Percentiles rank a stretch among this genome's conserved stretches.
Evolutionary conservation across 768 basidiomycete species (phyloP).

Genomic region (Amanita jacksonii): DNA sequence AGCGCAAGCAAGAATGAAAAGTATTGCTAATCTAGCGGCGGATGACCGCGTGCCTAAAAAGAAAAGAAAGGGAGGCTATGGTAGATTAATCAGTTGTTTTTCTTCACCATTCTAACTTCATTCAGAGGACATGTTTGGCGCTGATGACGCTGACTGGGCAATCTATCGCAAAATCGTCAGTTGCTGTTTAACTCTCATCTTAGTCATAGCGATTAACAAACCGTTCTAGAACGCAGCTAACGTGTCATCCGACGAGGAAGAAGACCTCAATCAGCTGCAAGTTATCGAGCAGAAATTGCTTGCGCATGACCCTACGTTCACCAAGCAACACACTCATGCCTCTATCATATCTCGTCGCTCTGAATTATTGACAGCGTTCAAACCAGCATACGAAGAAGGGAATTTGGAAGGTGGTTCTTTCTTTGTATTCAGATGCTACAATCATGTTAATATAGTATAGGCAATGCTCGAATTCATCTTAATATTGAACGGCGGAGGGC

Average conservation of each 20-base stretch:
- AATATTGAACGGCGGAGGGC: constrained; percentile 87
- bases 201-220: neutral
- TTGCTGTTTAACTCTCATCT: constrained; percentile 2
- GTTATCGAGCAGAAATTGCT: constrained; percentile 75
- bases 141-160: constrained; percentile 93
- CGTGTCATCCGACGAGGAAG: constrained; percentile 82
- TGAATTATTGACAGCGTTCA: constrained; percentile 79
- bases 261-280: constrained; percentile 67
- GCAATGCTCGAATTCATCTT: constrained; percentile 72
- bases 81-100: constrained; percentile 28
- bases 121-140: constrained; percentile 86
- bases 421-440: neutral
- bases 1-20: constrained; percentile 93
- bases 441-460: constrained; percentile 19
- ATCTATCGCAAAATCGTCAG: constrained; percentile 94
- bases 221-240: constrained; percentile 51
- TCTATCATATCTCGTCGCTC: constrained; percentile 70
- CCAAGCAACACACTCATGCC: constrained; percentile 69
- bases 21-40: constrained; percentile 82
- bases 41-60: constrained; percentile 80
- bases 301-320: constrained; percentile 79
- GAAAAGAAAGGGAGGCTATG: constrained; percentile 74
- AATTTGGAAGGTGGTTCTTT: constrained; percentile 45
- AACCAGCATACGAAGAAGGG: constrained; percentile 68
- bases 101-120: neutral